Conservation (phyloP, 768 basidiomycete species). For the Lactarius akahatsu region DNA sequence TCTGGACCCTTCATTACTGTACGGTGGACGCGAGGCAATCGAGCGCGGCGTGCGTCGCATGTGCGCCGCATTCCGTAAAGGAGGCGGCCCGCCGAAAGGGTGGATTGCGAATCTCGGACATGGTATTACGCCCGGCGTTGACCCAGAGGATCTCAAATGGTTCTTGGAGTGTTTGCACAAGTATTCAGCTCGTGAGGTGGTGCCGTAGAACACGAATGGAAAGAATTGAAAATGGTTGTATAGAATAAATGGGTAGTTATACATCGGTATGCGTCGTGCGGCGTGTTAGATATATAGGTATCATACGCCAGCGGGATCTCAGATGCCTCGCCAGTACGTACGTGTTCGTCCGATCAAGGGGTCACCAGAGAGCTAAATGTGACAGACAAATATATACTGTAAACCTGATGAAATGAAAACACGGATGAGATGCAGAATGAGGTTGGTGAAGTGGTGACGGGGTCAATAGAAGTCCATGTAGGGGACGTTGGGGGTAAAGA, state of each 20-base stretch:
- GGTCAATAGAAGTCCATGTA: slow-evolving; percentile 17
- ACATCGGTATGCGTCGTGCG: slow-evolving; percentile 25
- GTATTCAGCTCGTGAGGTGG: slow-evolving; percentile 51
- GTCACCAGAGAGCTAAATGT: slow-evolving; percentile 21
- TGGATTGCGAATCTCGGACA: slow-evolving; percentile 99
- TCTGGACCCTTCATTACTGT: slow-evolving; percentile 84
- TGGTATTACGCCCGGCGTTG: slow-evolving; percentile 93
- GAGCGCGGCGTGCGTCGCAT: slow-evolving; percentile 82
- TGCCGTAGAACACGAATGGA: slow-evolving; percentile 9
- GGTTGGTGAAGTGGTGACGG: slow-evolving; percentile 4
- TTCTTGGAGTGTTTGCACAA: slow-evolving; percentile 90
- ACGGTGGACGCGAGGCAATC: slow-evolving; percentile 84
- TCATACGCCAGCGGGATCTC: slow-evolving; percentile 22
- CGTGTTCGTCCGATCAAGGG: slow-evolving; percentile 20
- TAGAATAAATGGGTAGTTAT: slow-evolving; percentile 29
- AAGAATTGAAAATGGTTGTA: slow-evolving; percentile 23
- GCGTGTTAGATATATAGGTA: slow-evolving; percentile 24
- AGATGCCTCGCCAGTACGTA: slow-evolving; percentile 26
- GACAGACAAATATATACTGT: slow-evolving; percentile 26
- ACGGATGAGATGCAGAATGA: slow-evolving; percentile 17
- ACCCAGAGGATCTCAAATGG: slow-evolving; percentile 89
- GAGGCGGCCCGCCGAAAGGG: slow-evolving; percentile 52
- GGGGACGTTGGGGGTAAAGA: slow-evolving; percentile 16
- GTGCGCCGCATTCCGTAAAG: slow-evolving; percentile 64
- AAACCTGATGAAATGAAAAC: slow-evolving; percentile 19